phyloP scores from a whole-genome alignment of 2,329 filamentous ascomycete genomes.

The Incumbomyces lentus region DNA sequence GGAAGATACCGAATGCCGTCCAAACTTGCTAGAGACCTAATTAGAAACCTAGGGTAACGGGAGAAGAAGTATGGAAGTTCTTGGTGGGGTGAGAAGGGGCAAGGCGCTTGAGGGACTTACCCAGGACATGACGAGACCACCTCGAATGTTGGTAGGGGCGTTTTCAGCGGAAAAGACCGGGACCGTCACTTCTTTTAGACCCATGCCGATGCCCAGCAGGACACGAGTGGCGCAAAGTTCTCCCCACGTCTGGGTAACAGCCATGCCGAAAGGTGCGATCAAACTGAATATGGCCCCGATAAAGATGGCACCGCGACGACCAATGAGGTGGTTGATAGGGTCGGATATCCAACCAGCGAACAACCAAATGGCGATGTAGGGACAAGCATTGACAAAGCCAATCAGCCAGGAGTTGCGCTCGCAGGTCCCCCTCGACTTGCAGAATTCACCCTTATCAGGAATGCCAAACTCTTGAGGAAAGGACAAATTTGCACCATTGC shows the following conservation, averaged over 20 bases:
- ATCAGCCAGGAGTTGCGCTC: conserved; percentile 47
- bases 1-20: conserved; percentile 52
- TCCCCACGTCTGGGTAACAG: conserved; percentile 60
- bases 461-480: conserved; percentile 42
- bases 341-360: conserved; percentile 4
- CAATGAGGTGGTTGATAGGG: background rate
- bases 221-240: conserved; percentile 62
- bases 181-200: conserved; percentile 64
- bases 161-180: conserved; percentile 70
- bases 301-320: conserved; percentile 1
- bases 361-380: conserved; percentile 39
- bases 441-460: conserved; percentile 23
- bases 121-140: conserved; percentile 71
- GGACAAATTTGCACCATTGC: conserved; percentile 43
- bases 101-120: too few relatives aligned
- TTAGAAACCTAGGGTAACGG: too few relatives aligned
- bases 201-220: conserved; percentile 66
- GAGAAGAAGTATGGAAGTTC: too few relatives aligned
- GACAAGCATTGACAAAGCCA: conserved; percentile 55
- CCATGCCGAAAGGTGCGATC: conserved; percentile 49
- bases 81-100: too few relatives aligned
- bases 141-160: conserved; percentile 57
- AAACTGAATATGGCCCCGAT: conserved; percentile 45
- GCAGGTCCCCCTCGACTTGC: conserved; percentile 25
- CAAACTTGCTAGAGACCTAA: conserved; percentile 37